A percentile compares a stretch with the other conserved stretches of the same genome.
Evolutionary conservation across 2,329 filamentous ascomycete genomes (phyloP).

Genomic region (Ophiocordyceps camponoti-leonardi): DNA sequence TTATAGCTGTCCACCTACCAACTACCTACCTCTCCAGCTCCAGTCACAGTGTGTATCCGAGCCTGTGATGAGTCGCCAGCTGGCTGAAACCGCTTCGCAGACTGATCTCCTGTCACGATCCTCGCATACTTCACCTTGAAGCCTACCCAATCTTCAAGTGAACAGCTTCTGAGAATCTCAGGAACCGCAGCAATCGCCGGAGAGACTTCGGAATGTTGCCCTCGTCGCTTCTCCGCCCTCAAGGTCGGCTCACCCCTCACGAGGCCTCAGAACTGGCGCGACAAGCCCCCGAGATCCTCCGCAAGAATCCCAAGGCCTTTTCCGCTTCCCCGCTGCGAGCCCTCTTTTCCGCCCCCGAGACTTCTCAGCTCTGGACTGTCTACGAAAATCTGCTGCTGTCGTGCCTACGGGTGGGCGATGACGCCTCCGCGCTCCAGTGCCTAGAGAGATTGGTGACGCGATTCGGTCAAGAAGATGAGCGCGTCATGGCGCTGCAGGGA

Average conservation of each 20-base stretch:
- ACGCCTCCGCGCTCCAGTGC: constrained; percentile 57
- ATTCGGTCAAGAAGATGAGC: constrained; percentile 73
- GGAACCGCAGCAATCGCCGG: too few relatives aligned
- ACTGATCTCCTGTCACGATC: neutral
- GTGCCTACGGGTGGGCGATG: constrained; percentile 71
- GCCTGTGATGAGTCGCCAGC: neutral
- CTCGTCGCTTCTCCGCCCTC: constrained; percentile 36
- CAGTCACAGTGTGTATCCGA: neutral
- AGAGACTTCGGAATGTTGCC: constrained; percentile 14
- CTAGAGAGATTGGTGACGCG: constrained; percentile 60
- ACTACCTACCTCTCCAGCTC: neutral
- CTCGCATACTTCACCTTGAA: neutral
- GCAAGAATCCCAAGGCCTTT: constrained; percentile 33
- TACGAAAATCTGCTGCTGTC: constrained; percentile 79
- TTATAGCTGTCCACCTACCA: neutral
- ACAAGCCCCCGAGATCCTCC: constrained; percentile 38
- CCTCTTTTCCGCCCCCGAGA: constrained; percentile 44
- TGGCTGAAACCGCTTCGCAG: neutral
- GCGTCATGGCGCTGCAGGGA: constrained; percentile 67
- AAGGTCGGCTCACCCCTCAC: constrained; percentile 35
- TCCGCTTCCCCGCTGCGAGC: constrained; percentile 35
- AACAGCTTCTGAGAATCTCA: too few relatives aligned
- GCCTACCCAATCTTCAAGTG: neutral
- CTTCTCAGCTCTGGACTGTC: constrained; percentile 63
- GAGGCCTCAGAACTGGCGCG: constrained; percentile 42